These are phyloP conservation scores for Sordaria brevicollis DNA, from an alignment of 495 filamentous ascomycete species.

Conservation along the genomic window DNA sequence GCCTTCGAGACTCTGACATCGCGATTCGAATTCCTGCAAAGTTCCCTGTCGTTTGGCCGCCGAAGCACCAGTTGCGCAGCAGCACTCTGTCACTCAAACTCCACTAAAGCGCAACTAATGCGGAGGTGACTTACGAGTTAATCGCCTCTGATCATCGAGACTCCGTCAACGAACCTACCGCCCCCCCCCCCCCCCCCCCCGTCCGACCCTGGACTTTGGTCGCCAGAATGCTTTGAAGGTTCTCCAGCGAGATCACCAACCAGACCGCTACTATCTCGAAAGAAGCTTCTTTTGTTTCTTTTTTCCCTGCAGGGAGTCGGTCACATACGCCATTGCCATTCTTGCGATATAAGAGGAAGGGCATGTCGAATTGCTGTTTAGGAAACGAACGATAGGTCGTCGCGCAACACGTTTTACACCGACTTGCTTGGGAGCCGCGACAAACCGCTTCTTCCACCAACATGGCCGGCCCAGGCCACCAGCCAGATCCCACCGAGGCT, in stretches of 20 bases:
- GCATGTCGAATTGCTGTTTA: not conserved
- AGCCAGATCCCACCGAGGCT: conserved; percentile 4
- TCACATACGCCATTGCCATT: not conserved
- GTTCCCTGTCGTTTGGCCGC: not conserved
- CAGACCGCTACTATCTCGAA: not conserved
- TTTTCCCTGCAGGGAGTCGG: not conserved
- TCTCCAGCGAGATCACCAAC: not conserved
- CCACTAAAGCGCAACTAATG: not conserved
- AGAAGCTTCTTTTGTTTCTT: not conserved
- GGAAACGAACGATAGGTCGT: not conserved
- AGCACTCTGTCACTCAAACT: not conserved
- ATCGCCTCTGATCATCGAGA: not conserved
- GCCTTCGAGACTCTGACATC: not conserved
- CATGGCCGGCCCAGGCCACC: conserved; percentile 4
- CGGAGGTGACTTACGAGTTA: not conserved
- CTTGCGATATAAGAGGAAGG: not conserved
- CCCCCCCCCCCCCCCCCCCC: no score
- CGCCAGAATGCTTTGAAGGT: not conserved
- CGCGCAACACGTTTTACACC: not conserved
- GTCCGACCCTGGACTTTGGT: not conserved
- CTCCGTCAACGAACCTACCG: not conserved
- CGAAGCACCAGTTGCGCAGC: not conserved
- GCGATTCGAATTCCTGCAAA: not conserved
- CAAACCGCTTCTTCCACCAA: not conserved
- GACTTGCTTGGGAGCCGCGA: not conserved